Base-by-base conservation (phyloP, 352 stramenopile species). In the Phytophthora hibernalis region DNA sequence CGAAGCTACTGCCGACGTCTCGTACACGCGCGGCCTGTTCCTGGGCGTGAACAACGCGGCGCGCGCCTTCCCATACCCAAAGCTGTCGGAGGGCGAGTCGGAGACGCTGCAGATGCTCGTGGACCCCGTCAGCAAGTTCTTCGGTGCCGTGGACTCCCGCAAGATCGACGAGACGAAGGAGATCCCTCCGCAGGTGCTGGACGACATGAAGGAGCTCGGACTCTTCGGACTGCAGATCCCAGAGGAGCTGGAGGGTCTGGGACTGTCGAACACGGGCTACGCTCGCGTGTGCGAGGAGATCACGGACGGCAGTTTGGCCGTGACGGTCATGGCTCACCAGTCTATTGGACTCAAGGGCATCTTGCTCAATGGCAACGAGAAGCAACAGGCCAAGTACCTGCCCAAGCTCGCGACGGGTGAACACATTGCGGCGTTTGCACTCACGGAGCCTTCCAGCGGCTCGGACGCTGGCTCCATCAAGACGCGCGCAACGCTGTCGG, bases 401-500 rank as follows among this genome's bases (percentile, higher is more conserved):
- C 90, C 91, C 13, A 95, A 95, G 60, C 76, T 97, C n/a, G 91
- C 90, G n/a, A 92, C 85, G 18, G 87, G 87, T 24, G 87, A 96
- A 68, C 79, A 96, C 69, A 82, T 96, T 30, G 87, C 87, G 18
- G 83, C 87, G n/a, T 96, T 96, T 59, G 87, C 85, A 8, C 74
- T 98, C 33, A 98, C 92, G 5, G 93, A 98, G 61, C 91, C 93
- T 16, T 95, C 85, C n/a, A 96, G 87, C 47, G 93, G 93, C 24
- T 96, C 83, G 37, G 93, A 98, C 51, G 89, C 92, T 6, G 86
- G 79, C 7, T 95, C 90, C 8, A 95, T 98, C 65, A 93, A 96
- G 79, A 98, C 93, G 1, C 90, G 83, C 22, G 93, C 93, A 13
- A 90, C 82, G 48, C 70, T 97, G 55, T 95, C 95, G 48, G 90